Conservation (phyloP, 257 asterid genomes). For the Mitragyna speciosa region DNA sequence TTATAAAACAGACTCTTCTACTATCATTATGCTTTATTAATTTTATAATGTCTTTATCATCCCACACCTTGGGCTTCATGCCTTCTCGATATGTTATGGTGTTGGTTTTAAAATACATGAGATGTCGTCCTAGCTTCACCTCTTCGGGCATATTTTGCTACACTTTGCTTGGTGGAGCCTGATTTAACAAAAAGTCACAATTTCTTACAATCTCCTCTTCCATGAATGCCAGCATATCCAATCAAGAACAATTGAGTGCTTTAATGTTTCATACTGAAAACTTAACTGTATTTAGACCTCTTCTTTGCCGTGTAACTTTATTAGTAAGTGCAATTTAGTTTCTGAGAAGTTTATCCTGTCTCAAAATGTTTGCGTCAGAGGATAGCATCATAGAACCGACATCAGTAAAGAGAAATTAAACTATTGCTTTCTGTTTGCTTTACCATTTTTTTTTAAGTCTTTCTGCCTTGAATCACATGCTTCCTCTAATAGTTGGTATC, state of each 20-base stretch:
- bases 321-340: neutral
- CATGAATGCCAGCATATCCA: neutral
- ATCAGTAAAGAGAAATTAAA: neutral
- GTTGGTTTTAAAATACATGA: neutral
- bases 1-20: neutral
- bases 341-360: neutral
- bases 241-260: neutral
- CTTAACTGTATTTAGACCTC: neutral
- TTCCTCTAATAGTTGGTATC: constrained; percentile 17
- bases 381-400: neutral
- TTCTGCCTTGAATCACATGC: neutral
- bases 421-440: neutral
- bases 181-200: neutral
- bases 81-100: neutral
- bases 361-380: neutral
- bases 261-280: neutral
- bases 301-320: neutral
- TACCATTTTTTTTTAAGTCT: neutral
- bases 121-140: neutral
- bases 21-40: constrained; percentile 1
- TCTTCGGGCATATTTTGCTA: neutral
- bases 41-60: neutral
- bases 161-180: neutral
- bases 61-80: neutral
- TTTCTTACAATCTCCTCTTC: neutral